Percentiles rank a stretch among this genome's conserved stretches.
These are phyloP conservation scores for Mortierella sp. DNA, from an alignment of 371 early-diverging fungal genomes.

Conservation along the genomic window DNA sequence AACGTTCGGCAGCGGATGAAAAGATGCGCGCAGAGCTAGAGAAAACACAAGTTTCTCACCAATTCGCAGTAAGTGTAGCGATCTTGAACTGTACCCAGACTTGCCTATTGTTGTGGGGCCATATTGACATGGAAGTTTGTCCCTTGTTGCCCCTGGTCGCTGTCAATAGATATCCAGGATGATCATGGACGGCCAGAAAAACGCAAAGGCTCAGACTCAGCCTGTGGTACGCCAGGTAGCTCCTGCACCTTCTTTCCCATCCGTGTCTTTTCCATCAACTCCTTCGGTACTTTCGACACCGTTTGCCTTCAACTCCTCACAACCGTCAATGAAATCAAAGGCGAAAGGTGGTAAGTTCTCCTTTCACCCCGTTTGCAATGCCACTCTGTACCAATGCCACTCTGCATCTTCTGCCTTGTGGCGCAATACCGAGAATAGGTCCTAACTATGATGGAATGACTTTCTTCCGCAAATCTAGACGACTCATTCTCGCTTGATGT, in stretches of 20 bases:
- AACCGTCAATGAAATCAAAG: constrained; percentile 19
- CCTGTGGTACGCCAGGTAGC: neutral
- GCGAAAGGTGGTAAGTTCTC: constrained; percentile 12
- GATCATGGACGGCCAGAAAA: neutral
- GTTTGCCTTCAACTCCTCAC: constrained; percentile 17
- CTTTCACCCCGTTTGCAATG: no score
- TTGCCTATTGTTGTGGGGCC: neutral
- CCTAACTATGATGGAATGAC: neutral
- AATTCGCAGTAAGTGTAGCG: neutral
- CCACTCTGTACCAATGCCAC: neutral
- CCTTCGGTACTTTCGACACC: constrained; percentile 21
- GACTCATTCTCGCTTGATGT: neutral
- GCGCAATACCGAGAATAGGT: neutral
- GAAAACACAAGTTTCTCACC: neutral
- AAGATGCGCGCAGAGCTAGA: neutral
- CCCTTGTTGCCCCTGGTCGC: neutral
- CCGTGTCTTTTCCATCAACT: neutral
- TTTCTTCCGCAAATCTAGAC: neutral
- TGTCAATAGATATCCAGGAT: neutral
- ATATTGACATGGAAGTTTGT: neutral
- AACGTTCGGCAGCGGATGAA: neutral
- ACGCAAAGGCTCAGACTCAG: neutral
- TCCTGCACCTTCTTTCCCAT: neutral
- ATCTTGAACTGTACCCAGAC: neutral
- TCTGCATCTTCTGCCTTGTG: no score